Conservation (phyloP, 2,329 filamentous ascomycete genomes). For the Rasamsonia emersonii region DNA sequence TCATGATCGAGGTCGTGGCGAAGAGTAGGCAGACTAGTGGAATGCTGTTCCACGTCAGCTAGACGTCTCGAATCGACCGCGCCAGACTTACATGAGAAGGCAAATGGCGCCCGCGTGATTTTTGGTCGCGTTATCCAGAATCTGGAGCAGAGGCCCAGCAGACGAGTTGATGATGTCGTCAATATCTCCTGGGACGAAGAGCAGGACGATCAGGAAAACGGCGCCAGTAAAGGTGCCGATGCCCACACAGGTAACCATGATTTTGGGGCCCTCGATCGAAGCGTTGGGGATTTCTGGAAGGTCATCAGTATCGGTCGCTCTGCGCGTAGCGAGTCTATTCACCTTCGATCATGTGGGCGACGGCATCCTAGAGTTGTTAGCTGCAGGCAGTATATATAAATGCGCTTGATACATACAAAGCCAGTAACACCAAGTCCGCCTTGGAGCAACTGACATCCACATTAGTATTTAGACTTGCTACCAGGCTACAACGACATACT, state of each 20-base stretch:
- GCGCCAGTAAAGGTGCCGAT: slow-evolving; percentile 57
- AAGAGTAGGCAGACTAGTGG: slow-evolving; percentile 57
- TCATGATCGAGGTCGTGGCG: slow-evolving; percentile 56
- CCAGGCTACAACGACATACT: slow-evolving; percentile 16
- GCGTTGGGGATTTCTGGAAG: slow-evolving; percentile 32
- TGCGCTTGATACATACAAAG: slow-evolving; percentile 31
- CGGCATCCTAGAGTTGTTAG: slow-evolving; percentile 24
- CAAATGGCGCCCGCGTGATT: slow-evolving; percentile 55
- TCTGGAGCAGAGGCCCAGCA: slow-evolving; percentile 53
- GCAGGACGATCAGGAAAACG: slow-evolving; percentile 53
- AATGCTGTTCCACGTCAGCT: slow-evolving; percentile 29
- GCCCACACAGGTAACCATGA: slow-evolving; percentile 57
- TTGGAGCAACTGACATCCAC: slow-evolving; percentile 31
- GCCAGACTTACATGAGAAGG: slow-evolving; percentile 51
- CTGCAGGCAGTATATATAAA: slow-evolving; percentile 2
- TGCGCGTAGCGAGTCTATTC: not conserved
- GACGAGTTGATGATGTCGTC: slow-evolving; percentile 46
- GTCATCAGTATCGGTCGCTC: not conserved
- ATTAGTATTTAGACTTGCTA: slow-evolving; percentile 12
- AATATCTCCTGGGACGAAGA: slow-evolving; percentile 56
- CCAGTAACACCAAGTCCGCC: slow-evolving; percentile 48
- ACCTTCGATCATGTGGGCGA: slow-evolving; percentile 47
- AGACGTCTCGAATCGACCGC: slow-evolving; percentile 1
- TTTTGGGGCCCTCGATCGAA: slow-evolving; percentile 51
- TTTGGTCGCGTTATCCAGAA: slow-evolving; percentile 54